Evolutionary conservation across 2,329 filamentous ascomycete species (phyloP).

Genomic region (Sporothrix euskadiensis): DNA sequence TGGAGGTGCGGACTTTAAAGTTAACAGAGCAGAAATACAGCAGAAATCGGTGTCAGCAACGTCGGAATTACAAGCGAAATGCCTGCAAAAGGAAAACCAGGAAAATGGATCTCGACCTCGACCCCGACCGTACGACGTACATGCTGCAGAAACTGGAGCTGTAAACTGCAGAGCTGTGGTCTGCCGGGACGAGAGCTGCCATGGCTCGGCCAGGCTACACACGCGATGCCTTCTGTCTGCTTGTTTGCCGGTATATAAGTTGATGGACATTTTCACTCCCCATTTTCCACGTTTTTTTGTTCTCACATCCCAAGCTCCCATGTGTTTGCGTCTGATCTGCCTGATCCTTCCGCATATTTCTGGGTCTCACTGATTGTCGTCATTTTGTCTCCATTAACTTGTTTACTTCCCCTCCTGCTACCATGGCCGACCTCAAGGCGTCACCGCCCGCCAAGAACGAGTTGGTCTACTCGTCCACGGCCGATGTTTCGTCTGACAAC

Average conservation of each 20-base stretch:
- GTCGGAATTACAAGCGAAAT: not conserved
- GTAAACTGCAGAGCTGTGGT: not conserved
- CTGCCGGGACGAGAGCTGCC: not conserved
- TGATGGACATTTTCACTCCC: not conserved
- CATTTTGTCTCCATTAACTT: not conserved
- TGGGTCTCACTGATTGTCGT: not conserved
- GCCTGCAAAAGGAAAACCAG: not conserved
- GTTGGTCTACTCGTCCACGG: not conserved
- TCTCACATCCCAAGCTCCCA: not conserved
- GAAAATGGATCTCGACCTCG: not conserved
- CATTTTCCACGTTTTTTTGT: not conserved
- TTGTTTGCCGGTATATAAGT: not conserved
- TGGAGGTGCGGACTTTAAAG: not conserved
- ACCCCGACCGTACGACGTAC: not conserved
- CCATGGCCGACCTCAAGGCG: conserved; percentile 12
- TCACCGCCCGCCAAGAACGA: not conserved
- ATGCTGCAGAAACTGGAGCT: too few species aligned
- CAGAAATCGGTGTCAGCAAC: not conserved
- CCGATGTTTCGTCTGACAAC: not conserved
- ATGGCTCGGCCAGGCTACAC: not conserved
- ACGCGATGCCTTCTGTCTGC: not conserved
- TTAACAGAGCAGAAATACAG: not conserved
- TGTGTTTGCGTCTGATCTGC: not conserved
- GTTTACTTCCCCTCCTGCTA: not conserved
- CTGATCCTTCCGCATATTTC: not conserved